Percentiles rank a stretch among this genome's conserved stretches.
phyloP scores from a whole-genome alignment of 1,284 basidiomycete genomes.

The Hemileia vastatrix region DNA sequence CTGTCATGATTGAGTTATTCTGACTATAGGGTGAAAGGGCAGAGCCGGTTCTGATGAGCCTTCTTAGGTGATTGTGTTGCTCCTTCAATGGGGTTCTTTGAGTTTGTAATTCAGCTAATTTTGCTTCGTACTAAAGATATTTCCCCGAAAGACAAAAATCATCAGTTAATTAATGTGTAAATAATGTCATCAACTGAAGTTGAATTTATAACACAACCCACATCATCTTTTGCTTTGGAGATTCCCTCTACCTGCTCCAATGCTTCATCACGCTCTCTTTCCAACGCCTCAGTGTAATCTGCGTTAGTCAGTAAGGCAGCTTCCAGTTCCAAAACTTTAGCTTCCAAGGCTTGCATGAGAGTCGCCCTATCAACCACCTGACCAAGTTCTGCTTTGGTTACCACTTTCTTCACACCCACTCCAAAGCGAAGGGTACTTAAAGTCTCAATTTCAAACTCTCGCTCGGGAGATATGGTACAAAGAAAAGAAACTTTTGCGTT shows the following conservation, averaged over 20 bases:
- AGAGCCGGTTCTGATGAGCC: constrained; percentile 13
- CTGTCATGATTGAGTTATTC: too few relatives aligned
- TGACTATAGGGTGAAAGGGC: constrained; percentile 10
- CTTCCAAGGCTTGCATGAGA: constrained; percentile 13
- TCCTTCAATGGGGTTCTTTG: constrained; percentile 17
- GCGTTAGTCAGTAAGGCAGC: constrained; percentile 17
- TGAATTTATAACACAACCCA: neutral
- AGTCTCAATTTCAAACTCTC: constrained; percentile 50
- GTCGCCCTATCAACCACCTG: constrained; percentile 14
- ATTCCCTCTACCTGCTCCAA: constrained; percentile 13
- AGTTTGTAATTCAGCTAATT: constrained; percentile 20
- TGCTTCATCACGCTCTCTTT: constrained; percentile 20
- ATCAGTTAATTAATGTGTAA: neutral
- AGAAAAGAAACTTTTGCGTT: constrained; percentile 53
- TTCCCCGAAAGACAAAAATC: neutral
- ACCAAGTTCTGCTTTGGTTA: constrained; percentile 52
- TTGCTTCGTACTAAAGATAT: constrained; percentile 14
- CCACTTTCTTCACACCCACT: constrained; percentile 51
- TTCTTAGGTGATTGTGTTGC: constrained; percentile 17
- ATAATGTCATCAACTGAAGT: neutral
- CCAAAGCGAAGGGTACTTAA: constrained; percentile 54
- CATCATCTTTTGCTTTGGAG: constrained; percentile 12
- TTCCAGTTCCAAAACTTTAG: constrained; percentile 17
- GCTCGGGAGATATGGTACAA: constrained; percentile 50
- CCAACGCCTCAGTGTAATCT: constrained; percentile 18